These are phyloP conservation scores for Brassica napus DNA, from an alignment of 345 rosid species.

Conservation along the genomic window DNA sequence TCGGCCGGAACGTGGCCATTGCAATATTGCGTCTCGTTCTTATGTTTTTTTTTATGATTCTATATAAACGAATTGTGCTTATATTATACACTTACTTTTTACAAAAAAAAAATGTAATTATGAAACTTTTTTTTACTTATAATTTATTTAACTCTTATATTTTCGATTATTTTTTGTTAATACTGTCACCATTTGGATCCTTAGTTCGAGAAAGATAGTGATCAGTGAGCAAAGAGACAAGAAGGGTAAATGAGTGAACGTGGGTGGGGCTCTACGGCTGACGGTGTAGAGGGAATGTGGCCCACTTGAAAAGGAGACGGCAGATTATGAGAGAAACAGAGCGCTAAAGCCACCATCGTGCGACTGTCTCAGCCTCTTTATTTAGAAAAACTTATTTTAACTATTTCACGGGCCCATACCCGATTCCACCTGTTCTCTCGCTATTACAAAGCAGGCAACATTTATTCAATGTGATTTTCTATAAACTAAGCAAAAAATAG, in stretches of 20 bases:
- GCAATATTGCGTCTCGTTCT: not conserved
- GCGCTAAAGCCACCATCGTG: conserved; percentile 32
- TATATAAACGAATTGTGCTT: too few relatives aligned
- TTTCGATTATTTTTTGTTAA: not conserved
- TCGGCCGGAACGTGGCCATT: conserved; percentile 19
- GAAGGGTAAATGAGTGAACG: conserved; percentile 21
- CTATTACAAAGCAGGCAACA: conserved; percentile 7
- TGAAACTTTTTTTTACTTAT: not conserved
- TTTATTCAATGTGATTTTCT: not conserved
- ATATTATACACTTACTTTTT: too few relatives aligned
- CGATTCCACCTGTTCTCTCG: conserved; percentile 23
- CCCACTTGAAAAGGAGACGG: conserved; percentile 24
- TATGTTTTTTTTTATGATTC: not conserved
- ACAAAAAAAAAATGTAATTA: not conserved
- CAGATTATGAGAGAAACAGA: conserved; percentile 20
- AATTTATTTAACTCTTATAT: not conserved
- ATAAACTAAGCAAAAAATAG: not conserved
- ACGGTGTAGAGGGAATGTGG: not conserved
- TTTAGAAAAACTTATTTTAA: not conserved
- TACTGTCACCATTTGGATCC: not conserved
- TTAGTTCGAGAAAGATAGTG: not conserved
- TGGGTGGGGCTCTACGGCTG: conserved; percentile 26
- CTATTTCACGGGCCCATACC: conserved; percentile 21
- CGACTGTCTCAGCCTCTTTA: conserved; percentile 14
- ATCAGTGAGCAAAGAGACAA: conserved; percentile 25